phyloP scores from a whole-genome alignment of 1,284 basidiomycete genomes.

The Ustilago hordei region DNA sequence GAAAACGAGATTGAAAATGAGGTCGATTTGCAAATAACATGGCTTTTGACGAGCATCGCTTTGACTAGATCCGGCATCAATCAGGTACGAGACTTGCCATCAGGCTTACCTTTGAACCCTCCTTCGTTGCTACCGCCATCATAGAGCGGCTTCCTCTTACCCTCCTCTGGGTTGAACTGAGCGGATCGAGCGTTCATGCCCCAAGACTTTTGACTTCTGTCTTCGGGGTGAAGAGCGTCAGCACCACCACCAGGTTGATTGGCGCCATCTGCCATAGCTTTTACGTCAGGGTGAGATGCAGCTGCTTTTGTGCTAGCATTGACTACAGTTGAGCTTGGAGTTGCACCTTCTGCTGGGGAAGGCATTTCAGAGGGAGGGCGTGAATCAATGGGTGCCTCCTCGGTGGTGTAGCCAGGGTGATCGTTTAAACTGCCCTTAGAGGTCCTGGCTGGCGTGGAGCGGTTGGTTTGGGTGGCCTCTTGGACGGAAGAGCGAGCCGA shows the following conservation, averaged over 20 bases:
- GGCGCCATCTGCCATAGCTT: conserved; percentile 55
- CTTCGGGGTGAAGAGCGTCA: conserved; percentile 50
- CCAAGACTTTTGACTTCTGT: conserved; percentile 49
- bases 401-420: conserved; percentile 53
- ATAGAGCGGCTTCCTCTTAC: conserved; percentile 46
- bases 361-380: conserved; percentile 46
- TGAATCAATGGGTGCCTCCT: conserved; percentile 50
- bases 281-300: conserved; percentile 35
- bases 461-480: conserved; percentile 20
- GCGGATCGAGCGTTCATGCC: conserved; percentile 43
- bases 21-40: not conserved
- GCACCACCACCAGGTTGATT: conserved; percentile 32
- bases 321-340: conserved; percentile 12
- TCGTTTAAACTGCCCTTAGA: conserved; percentile 34
- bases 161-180: conserved; percentile 57
- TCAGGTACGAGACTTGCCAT: conserved; percentile 38
- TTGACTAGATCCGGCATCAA: too few relatives aligned
- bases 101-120: conserved; percentile 43
- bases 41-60: not conserved
- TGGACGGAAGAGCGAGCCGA: conserved; percentile 9
- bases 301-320: conserved; percentile 46
- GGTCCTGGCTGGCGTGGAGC: conserved; percentile 17
- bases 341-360: conserved; percentile 17
- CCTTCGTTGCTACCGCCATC: conserved; percentile 56
- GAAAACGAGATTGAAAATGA: not conserved